phyloP scores from a whole-genome alignment of 192 early-diverging fungal species.

The Rhizophagus sp. region DNA sequence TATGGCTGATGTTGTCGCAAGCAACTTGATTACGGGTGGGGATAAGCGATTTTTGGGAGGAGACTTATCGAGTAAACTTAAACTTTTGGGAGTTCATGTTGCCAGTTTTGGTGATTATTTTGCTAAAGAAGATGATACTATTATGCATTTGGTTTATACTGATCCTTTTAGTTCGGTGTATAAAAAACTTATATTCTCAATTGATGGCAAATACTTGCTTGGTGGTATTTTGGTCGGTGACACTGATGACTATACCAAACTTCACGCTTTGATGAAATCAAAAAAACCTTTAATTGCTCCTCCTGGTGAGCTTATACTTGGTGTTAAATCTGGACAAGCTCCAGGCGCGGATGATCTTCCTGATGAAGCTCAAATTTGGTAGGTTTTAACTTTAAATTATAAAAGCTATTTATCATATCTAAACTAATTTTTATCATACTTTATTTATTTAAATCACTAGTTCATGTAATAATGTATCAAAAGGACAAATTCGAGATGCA shows the following conservation, averaged over 20 bases:
- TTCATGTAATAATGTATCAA: slow-evolving; percentile 72
- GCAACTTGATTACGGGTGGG: slow-evolving; percentile 41
- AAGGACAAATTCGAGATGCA: slow-evolving; percentile 52
- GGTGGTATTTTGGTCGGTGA: slow-evolving; percentile 73
- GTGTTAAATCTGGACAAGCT: slow-evolving; percentile 37
- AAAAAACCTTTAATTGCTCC: slow-evolving; percentile 44
- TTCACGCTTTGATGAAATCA: slow-evolving; percentile 59
- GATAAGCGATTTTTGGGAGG: slow-evolving; percentile 33
- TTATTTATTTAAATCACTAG: not conserved
- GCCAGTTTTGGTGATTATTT: slow-evolving; percentile 73
- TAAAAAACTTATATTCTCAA: slow-evolving; percentile 62
- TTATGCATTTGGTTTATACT: slow-evolving; percentile 43
- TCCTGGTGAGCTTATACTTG: slow-evolving; percentile 60
- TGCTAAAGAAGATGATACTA: slow-evolving; percentile 35
- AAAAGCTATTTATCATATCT: not conserved
- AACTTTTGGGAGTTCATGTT: slow-evolving; percentile 68
- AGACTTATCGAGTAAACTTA: slow-evolving; percentile 71
- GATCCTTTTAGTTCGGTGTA: slow-evolving; percentile 60
- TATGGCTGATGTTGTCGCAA: slow-evolving; percentile 68
- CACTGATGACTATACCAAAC: slow-evolving; percentile 65
- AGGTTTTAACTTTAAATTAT: slow-evolving; percentile 31
- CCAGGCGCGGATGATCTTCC: slow-evolving; percentile 53
- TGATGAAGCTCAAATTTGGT: slow-evolving; percentile 68
- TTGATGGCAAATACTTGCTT: slow-evolving; percentile 65
- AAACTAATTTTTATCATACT: not conserved